Percentiles rank a stretch among this genome's conserved stretches.
Evolutionary conservation across 1,139 yeast species (phyloP).

Genomic region (Nakaseomyces sp.): DNA sequence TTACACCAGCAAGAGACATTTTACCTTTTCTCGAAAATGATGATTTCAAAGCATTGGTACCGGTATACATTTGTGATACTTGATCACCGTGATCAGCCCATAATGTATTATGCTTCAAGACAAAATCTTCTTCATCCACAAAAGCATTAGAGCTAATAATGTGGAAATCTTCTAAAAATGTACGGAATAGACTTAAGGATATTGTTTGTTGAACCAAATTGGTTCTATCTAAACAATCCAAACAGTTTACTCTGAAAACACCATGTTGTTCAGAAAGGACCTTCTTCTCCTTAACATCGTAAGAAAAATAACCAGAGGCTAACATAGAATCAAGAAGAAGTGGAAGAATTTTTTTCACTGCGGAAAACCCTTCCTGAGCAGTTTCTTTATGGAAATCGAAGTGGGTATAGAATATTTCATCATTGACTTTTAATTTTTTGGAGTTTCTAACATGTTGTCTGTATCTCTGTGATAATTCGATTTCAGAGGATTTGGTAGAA

Average conservation of each 20-base stretch:
- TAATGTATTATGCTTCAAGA: slow-evolving; percentile 61
- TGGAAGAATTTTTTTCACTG: slow-evolving; percentile 65
- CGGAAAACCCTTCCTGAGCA: slow-evolving; percentile 77
- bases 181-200: slow-evolving; percentile 58
- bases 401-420: slow-evolving; percentile 56
- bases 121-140: slow-evolving; percentile 39
- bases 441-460: slow-evolving; percentile 40
- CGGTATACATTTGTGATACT: slow-evolving; percentile 91
- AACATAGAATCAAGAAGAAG: slow-evolving; percentile 55
- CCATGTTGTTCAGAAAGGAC: slow-evolving; percentile 74
- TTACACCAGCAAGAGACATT: slow-evolving; percentile 92
- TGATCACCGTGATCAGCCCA: slow-evolving; percentile 99
- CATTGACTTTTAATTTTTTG: slow-evolving; percentile 33
- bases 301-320: slow-evolving; percentile 74
- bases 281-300: slow-evolving; percentile 41
- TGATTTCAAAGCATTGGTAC: slow-evolving; percentile 92
- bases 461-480: slow-evolving; percentile 63
- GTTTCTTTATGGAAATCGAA: slow-evolving; percentile 95
- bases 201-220: slow-evolving; percentile 87
- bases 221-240: slow-evolving; percentile 92
- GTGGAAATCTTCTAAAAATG: slow-evolving; percentile 48
- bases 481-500: slow-evolving; percentile 71
- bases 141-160: slow-evolving; percentile 29
- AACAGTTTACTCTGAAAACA: slow-evolving; percentile 83
- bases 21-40: slow-evolving; percentile 92